Evolutionary conservation across 805 yeast genomes (phyloP).

Genomic region (Metschnikowia vanudenii): DNA sequence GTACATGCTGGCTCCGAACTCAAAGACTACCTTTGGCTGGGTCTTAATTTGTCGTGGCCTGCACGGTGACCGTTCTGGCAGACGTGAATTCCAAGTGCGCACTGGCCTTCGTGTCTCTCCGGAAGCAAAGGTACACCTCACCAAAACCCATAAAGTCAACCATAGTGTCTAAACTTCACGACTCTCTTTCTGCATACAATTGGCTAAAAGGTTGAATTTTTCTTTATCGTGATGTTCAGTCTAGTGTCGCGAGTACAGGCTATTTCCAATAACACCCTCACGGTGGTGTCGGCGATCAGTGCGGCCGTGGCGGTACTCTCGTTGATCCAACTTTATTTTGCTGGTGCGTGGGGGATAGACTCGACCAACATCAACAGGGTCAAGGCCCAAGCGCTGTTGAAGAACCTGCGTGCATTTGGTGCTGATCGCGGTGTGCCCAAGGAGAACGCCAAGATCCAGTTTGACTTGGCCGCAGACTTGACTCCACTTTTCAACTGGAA

Average conservation of each 20-base stretch:
- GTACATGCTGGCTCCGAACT: too few species aligned
- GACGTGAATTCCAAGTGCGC: too few species aligned
- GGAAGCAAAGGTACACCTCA: neutral
- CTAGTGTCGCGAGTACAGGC: conserved; percentile 42
- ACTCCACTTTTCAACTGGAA: conserved; percentile 90
- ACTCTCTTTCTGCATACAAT: neutral
- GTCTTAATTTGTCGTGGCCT: too few species aligned
- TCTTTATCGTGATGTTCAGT: conserved; percentile 29
- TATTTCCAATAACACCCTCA: conserved; percentile 52
- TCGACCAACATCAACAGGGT: conserved; percentile 38
- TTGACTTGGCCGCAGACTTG: conserved; percentile 74
- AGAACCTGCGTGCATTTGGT: conserved; percentile 64
- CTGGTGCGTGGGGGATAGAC: conserved; percentile 45
- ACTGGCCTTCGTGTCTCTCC: too few species aligned
- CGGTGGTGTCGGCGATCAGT: conserved; percentile 48
- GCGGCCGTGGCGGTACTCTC: conserved; percentile 49
- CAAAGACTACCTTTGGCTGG: too few species aligned
- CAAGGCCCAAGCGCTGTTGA: conserved; percentile 41
- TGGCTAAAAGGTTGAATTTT: too few species aligned
- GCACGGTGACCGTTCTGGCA: too few species aligned
- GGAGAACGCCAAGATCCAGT: conserved; percentile 69
- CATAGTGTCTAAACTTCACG: neutral
- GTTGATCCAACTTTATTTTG: conserved; percentile 45
- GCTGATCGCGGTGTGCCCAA: conserved; percentile 63
- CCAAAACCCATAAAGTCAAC: neutral